Conservation (phyloP, 352 stramenopile genomes). For the Thalassiosira sp. region DNA sequence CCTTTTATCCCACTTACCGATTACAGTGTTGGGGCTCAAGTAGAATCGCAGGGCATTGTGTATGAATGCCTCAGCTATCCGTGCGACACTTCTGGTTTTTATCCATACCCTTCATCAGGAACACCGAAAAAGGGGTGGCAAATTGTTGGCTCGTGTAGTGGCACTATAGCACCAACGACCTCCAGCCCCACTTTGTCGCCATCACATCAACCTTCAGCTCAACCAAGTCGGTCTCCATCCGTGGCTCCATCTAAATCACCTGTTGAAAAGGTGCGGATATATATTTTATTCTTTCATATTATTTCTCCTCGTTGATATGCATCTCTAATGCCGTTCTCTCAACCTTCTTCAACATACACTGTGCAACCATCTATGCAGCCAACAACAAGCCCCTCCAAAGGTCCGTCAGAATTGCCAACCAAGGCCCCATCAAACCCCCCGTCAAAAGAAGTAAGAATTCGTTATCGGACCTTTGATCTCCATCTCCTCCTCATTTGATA, state of each 20-base stretch:
- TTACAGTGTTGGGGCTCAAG: neutral
- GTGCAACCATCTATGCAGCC: too few species aligned
- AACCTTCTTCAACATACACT: too few species aligned
- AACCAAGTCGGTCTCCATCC: too few species aligned
- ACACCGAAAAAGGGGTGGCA: slow-evolving; percentile 6
- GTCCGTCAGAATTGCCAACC: neutral
- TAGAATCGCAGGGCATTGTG: slow-evolving; percentile 4
- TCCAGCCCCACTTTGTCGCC: neutral
- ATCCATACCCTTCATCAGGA: neutral
- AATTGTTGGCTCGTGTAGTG: slow-evolving; percentile 2
- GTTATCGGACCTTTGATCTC: too few species aligned
- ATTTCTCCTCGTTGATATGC: too few species aligned
- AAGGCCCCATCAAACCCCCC: slow-evolving; percentile 7
- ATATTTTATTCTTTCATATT: too few species aligned
- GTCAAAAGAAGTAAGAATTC: slow-evolving; percentile 6
- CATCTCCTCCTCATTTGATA: too few species aligned
- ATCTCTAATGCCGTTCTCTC: too few species aligned
- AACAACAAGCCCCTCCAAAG: neutral
- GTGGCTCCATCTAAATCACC: too few species aligned
- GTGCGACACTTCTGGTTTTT: slow-evolving; percentile 1
- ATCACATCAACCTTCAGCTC: neutral
- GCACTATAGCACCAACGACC: neutral
- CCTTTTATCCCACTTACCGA: neutral
- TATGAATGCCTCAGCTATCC: slow-evolving; percentile 16
- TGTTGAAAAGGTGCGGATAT: too few species aligned